Evolutionary conservation across 106 monocot species (phyloP), one percentile per base, ranked within the genome.

Genomic region (Dendrobium huoshanense): DNA sequence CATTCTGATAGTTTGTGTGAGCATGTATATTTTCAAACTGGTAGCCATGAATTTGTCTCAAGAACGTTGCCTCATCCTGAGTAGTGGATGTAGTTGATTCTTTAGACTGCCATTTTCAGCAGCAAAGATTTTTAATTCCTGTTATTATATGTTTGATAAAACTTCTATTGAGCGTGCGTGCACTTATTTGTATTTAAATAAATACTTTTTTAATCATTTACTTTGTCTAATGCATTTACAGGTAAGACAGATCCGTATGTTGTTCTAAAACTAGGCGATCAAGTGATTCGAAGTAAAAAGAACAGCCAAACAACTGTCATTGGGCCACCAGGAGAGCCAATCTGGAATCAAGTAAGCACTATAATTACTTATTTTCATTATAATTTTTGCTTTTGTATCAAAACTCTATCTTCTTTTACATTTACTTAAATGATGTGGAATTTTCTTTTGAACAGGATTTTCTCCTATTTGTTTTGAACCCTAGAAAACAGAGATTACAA

Each of bases 181-280:
- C 9, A 4, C 55, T 24, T 48, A 41, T 82, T 72, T 19, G 31
- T 29, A n/a, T 51, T 17, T 20, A 22, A 49, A 5, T 75, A 41
- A 70, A 7, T 10, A 31, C 33, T 37, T 68, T 13, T 51, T 4
- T 37, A 13, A n/a, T 70, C 70, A 70, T 70, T 70, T 70, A 70
- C 13, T 74, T 42, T 44, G n/a, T 4, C 17, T 74, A 44, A 44
- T 75, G 22, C 49, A 77, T 80, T 78, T 61, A 54, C 92, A 97
- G 96, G 90, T 22, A 97, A 97, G 81, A 94, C 96, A 4, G 96
- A 97, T 90, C 96, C 96, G 67, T 94, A 94, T 87, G 96, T 97
- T 83, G 83, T 92, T 72, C 74, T 97, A 79, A 94, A 85, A 47
- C 86, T 97, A 73, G 96, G 86, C 67, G 89, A 97, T 83, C 94